Evolutionary conservation across 2,329 filamentous ascomycete species (phyloP), one percentile per base, ranked within the genome.

Genomic region (Ascochyta rabiei): DNA sequence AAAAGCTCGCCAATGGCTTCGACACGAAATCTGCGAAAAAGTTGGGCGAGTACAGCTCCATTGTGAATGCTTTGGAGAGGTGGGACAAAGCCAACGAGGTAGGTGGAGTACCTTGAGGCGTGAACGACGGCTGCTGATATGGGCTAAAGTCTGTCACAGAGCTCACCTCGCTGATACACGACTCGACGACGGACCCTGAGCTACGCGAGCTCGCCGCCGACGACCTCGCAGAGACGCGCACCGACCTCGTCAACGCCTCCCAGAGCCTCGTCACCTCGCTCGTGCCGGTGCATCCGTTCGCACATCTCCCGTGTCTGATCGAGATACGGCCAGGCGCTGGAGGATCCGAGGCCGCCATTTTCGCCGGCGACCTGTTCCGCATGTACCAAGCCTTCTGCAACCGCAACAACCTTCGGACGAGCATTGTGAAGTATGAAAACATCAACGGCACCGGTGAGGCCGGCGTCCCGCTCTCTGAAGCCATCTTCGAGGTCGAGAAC

Each of bases 281-380:
- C 48, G 89, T 96, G 15, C 95, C 95, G 0, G 85, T 86, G 35
- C 93, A 99, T 73, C 90, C 93, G 2, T 99, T 97, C 72, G 91
- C 91, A 28, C 84, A 91, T 59, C 83, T 98, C 64, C 91, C 93
- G 48, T 98, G 93, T 74, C 83, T 99, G 60, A 78, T 99, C 37
- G 95, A 99, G 77, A 89, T 99, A 56, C 86, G 93, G 0, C 95
- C 95, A 0, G 95, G 95, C 0, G 93, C 92, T 0, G 95, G 95
- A 33, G 95, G 95, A 2, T 87, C 91, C 53, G 95, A 99, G 77
- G 93, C 93, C 2, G 87, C 91, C 0, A 86, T 96, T 59, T 99
- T 99, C 66, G 91, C 93, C 12, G 89, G 90, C 49, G 87, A 95
- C 47, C 77, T 99, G 6, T 85, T 96, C 64, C 86, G 88, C 63